A percentile compares a stretch with the other conserved stretches of the same genome.
phyloP scores from a whole-genome alignment of 345 rosid species.

The Syzygium aromaticum region DNA sequence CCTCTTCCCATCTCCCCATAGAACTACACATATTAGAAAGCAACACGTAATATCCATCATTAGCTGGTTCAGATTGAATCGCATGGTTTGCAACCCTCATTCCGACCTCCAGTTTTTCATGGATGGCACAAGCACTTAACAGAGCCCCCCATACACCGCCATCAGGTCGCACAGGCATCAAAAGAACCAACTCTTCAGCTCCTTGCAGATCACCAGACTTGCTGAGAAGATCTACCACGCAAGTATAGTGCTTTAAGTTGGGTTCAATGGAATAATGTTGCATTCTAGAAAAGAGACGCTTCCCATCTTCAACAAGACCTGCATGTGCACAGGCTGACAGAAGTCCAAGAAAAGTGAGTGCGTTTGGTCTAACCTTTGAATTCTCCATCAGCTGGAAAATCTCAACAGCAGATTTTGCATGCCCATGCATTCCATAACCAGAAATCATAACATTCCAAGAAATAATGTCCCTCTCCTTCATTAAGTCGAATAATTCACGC shows the following conservation, averaged over 20 bases:
- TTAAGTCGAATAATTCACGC: conserved; percentile 33
- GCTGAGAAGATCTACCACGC: conserved; percentile 59
- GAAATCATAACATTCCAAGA: conserved; percentile 72
- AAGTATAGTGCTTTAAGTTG: conserved; percentile 58
- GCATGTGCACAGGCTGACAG: conserved; percentile 57
- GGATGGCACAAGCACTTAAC: conserved; percentile 43
- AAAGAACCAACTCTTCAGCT: conserved; percentile 49
- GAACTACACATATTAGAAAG: conserved; percentile 63
- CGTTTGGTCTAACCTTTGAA: conserved; percentile 40
- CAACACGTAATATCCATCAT: conserved; percentile 51
- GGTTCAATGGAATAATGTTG: conserved; percentile 35
- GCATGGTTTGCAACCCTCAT: conserved; percentile 45
- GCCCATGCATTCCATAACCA: conserved; percentile 58
- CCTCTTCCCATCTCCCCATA: conserved; percentile 51
- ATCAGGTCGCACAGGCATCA: conserved; percentile 56
- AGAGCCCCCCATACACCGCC: conserved; percentile 63
- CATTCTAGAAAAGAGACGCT: conserved; percentile 34
- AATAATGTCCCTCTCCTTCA: conserved; percentile 37
- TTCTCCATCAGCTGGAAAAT: conserved; percentile 51
- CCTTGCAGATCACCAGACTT: conserved; percentile 54
- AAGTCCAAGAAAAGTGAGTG: conserved; percentile 54
- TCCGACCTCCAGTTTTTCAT: conserved; percentile 47
- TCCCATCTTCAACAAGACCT: conserved; percentile 61
- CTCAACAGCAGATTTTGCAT: conserved; percentile 37
- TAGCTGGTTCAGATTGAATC: conserved; percentile 42